These are phyloP conservation scores for Cyberlindnera maritima DNA, from an alignment of 805 yeast species.

Conservation along the genomic window DNA sequence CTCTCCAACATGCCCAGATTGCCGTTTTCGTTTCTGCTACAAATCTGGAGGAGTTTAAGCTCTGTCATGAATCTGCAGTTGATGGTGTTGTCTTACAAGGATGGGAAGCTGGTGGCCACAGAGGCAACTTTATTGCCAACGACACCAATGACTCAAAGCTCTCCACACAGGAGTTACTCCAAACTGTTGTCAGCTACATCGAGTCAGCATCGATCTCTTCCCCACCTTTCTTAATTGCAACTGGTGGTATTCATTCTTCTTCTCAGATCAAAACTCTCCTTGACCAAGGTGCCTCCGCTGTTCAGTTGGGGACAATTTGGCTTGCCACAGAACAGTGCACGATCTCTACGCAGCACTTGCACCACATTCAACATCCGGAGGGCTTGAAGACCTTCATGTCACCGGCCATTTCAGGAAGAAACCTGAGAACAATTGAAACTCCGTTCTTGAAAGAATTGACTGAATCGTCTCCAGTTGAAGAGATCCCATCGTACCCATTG, in stretches of 20 bases:
- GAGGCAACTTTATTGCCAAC: slow-evolving; percentile 43
- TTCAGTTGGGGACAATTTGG: slow-evolving; percentile 55
- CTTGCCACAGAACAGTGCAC: slow-evolving; percentile 27
- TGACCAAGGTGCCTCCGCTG: slow-evolving; percentile 46
- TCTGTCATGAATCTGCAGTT: slow-evolving; percentile 31
- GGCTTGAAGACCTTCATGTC: slow-evolving; percentile 29
- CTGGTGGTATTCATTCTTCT: slow-evolving; percentile 50
- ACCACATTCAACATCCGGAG: slow-evolving; percentile 15
- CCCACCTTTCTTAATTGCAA: slow-evolving; percentile 38
- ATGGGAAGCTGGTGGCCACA: slow-evolving; percentile 64
- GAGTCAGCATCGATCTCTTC: not conserved
- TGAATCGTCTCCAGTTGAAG: not conserved
- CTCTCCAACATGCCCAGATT: slow-evolving; percentile 37
- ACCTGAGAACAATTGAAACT: slow-evolving; percentile 23
- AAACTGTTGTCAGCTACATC: slow-evolving; percentile 22
- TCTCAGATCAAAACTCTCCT: slow-evolving; percentile 32
- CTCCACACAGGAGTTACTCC: slow-evolving; percentile 32
- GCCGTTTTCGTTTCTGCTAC: slow-evolving; percentile 47
- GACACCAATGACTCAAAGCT: slow-evolving; percentile 35
- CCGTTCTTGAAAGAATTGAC: slow-evolving; percentile 24
- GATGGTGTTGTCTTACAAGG: slow-evolving; percentile 57
- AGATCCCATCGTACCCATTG: slow-evolving; percentile 26
- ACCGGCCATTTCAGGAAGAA: slow-evolving; percentile 26
- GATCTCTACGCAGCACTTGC: slow-evolving; percentile 18
- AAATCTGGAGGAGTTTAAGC: slow-evolving; percentile 39